phyloP scores from a whole-genome alignment of 805 yeast genomes.

The Suhomyces sp. region DNA sequence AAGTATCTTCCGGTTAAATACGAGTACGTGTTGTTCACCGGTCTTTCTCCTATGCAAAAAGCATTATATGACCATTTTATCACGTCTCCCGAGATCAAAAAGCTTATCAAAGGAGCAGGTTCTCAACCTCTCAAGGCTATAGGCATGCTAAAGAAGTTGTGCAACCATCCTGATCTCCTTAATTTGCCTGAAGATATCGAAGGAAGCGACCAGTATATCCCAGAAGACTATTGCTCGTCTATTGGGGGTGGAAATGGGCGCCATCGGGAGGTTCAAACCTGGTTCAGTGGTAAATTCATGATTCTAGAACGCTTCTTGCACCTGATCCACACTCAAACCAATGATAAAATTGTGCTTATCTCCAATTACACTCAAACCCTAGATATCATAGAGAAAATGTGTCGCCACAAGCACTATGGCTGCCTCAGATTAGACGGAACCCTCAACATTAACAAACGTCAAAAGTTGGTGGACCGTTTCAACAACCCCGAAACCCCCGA shows the following conservation, averaged over 20 bases:
- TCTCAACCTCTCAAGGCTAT: conserved; percentile 89
- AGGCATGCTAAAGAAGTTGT: conserved; percentile 81
- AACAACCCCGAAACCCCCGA: conserved; percentile 88
- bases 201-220: conserved; percentile 63
- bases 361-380: conserved; percentile 94
- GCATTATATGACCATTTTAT: conserved; percentile 69
- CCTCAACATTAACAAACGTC: conserved; percentile 87
- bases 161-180: conserved; percentile 90
- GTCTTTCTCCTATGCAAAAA: conserved; percentile 73
- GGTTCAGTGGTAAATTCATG: conserved; percentile 83
- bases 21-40: conserved; percentile 94
- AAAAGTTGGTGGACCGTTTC: conserved; percentile 84
- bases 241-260: conserved; percentile 18
- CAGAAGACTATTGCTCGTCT: conserved; percentile 66
- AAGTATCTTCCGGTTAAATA: conserved; percentile 94
- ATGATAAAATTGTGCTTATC: conserved; percentile 92
- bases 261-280: conserved; percentile 66
- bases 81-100: conserved; percentile 72
- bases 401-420: conserved; percentile 74
- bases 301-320: conserved; percentile 81
- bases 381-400: conserved; percentile 84
- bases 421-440: conserved; percentile 86
- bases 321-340: conserved; percentile 73
- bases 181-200: conserved; percentile 74
- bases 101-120: conserved; percentile 61